A percentile compares a stretch with the other conserved stretches of the same genome.
phyloP scores from a whole-genome alignment of 768 basidiomycete genomes.

The Rhodotorula toruloides region DNA sequence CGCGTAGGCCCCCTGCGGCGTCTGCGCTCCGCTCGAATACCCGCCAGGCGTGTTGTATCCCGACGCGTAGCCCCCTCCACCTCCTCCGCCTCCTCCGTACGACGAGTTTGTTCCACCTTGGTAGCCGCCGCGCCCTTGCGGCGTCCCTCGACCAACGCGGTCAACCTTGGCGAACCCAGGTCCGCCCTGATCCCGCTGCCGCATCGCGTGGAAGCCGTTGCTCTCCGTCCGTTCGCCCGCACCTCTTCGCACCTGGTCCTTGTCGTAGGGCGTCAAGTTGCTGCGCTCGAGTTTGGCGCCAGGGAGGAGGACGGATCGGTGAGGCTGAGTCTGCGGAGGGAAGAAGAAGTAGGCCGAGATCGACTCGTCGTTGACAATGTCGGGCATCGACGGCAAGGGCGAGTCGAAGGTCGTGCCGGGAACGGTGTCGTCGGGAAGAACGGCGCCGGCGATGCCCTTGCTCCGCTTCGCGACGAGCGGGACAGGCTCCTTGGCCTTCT shows the following conservation, averaged over 20 bases:
- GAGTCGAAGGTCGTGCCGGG: conserved; percentile 85
- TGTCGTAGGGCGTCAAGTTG: conserved; percentile 63
- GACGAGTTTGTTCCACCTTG: background rate
- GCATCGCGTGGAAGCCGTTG: conserved; percentile 36
- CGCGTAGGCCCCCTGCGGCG: conserved; percentile 8
- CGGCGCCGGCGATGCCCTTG: conserved; percentile 71
- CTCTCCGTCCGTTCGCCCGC: conserved; percentile 35
- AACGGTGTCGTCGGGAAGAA: conserved; percentile 77
- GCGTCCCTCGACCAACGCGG: conserved; percentile 7
- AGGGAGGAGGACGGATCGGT: conserved; percentile 74
- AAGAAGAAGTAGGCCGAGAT: conserved; percentile 82
- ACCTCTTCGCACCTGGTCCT: conserved; percentile 51
- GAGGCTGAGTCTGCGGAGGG: conserved; percentile 78
- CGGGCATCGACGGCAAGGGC: conserved; percentile 63
- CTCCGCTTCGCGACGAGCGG: conserved; percentile 64
- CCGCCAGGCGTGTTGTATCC: conserved; percentile 6
- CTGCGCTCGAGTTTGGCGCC: conserved; percentile 61
- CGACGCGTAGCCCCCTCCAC: conserved; percentile 7
- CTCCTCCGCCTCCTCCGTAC: background rate
- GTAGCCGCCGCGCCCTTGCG: background rate
- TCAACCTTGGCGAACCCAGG: conserved; percentile 32
- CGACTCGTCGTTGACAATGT: conserved; percentile 80
- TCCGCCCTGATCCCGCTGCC: conserved; percentile 14
- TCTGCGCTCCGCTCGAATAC: background rate
- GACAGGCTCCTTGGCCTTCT: conserved; percentile 75